Conservation (phyloP, 2,329 filamentous ascomycete species). For the Apiospora phragmitis region DNA sequence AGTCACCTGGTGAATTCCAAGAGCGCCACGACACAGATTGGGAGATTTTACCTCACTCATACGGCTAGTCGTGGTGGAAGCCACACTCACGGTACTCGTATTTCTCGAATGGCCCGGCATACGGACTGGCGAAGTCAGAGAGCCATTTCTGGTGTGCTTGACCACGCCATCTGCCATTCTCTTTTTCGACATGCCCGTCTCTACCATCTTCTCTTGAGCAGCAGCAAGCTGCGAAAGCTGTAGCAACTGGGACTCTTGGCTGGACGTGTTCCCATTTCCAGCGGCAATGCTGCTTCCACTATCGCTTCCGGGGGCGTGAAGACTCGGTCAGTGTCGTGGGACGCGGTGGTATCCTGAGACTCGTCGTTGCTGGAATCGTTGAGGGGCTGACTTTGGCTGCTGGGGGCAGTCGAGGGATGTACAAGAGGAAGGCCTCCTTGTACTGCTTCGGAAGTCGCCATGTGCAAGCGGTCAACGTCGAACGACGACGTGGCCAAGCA, state of each 20-base stretch:
- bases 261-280: slow-evolving; percentile 42
- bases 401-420: neutral
- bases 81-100: slow-evolving; percentile 65
- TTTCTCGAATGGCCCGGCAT: slow-evolving; percentile 66
- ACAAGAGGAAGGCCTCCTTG: neutral
- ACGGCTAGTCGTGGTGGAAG: slow-evolving; percentile 64
- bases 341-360: slow-evolving; percentile 45
- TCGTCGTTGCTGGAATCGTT: slow-evolving; percentile 38
- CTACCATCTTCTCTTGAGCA: slow-evolving; percentile 48
- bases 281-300: slow-evolving; percentile 40
- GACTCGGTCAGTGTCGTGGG: slow-evolving; percentile 41
- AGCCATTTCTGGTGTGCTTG: slow-evolving; percentile 51
- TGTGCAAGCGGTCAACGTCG: slow-evolving; percentile 7
- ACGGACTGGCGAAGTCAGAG: slow-evolving; percentile 48
- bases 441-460: neutral
- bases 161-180: slow-evolving; percentile 75
- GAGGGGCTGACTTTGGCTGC: slow-evolving; percentile 9
- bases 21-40: neutral
- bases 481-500: slow-evolving; percentile 8
- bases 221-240: slow-evolving; percentile 61
- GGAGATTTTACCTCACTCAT: slow-evolving; percentile 70
- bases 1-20: slow-evolving; percentile 2
- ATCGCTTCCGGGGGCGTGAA: slow-evolving; percentile 46
- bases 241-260: slow-evolving; percentile 57
- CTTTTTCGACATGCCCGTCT: slow-evolving; percentile 56